phyloP scores from a whole-genome alignment of 805 yeast genomes.

The Pichia cabralensis region DNA sequence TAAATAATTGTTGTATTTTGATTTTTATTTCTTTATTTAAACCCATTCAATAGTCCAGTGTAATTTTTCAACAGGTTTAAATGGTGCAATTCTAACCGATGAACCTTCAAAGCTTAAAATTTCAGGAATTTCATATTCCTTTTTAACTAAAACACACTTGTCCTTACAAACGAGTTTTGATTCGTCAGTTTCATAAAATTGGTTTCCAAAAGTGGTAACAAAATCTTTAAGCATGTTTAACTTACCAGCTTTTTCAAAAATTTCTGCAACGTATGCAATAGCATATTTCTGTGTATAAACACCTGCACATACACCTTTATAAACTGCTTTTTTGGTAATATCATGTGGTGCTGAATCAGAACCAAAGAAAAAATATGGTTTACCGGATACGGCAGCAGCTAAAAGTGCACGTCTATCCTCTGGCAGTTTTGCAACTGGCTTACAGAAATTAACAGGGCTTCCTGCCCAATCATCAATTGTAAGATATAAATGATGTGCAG shows the following conservation, averaged over 20 bases:
- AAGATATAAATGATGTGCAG: constrained; percentile 87
- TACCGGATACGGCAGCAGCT: constrained; percentile 83
- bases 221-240: constrained; percentile 62
- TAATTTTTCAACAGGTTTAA: constrained; percentile 70
- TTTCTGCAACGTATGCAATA: constrained; percentile 74
- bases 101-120: constrained; percentile 31
- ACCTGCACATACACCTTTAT: constrained; percentile 92
- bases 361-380: constrained; percentile 90
- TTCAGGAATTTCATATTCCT: constrained; percentile 50
- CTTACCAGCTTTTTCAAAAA: constrained; percentile 58
- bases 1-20: too few species aligned
- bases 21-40: too few species aligned
- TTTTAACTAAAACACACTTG: constrained; percentile 45
- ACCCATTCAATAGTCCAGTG: constrained; percentile 73
- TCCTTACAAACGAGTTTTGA: constrained; percentile 35
- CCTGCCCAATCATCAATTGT: constrained; percentile 97
- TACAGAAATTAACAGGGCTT: constrained; percentile 88
- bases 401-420: constrained; percentile 72
- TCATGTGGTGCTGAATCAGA: constrained; percentile 99
- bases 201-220: constrained; percentile 63
- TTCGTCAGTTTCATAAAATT: constrained; percentile 54
- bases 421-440: constrained; percentile 95
- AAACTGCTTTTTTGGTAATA: constrained; percentile 62
- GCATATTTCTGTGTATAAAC: constrained; percentile 86
- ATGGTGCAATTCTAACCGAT: constrained; percentile 63